Conservation (phyloP, 2,329 filamentous ascomycete species). For the Zymoseptoria passerinii region DNA sequence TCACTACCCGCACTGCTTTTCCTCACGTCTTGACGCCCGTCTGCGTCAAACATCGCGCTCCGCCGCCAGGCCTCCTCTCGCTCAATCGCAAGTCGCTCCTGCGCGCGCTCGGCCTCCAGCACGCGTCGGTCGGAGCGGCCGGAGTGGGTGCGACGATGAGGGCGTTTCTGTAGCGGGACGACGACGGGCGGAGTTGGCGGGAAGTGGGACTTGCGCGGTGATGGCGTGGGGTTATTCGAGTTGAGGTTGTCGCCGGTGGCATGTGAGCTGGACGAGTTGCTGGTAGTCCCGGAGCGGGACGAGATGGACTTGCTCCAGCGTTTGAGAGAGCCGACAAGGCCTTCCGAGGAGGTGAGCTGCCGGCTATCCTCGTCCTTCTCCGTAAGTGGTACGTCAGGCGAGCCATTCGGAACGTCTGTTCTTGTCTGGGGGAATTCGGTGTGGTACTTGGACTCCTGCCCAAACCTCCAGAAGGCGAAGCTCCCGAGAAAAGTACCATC, state of each 20-base stretch:
- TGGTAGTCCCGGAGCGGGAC: neutral
- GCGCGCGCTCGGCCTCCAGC: constrained; percentile 30
- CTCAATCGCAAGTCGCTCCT: constrained; percentile 33
- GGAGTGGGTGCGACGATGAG: constrained; percentile 23
- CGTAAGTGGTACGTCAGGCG: neutral
- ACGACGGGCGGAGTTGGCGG: neutral
- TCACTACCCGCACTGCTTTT: constrained; percentile 11
- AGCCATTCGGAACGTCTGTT: neutral
- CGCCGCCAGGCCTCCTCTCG: constrained; percentile 21
- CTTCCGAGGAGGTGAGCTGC: neutral
- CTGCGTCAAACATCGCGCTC: neutral
- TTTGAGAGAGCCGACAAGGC: neutral
- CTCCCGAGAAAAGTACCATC: constrained; percentile 36
- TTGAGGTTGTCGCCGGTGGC: neutral
- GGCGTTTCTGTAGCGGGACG: neutral
- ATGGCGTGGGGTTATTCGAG: neutral
- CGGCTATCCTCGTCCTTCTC: neutral
- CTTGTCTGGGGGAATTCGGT: neutral
- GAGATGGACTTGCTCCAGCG: neutral
- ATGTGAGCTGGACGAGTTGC: neutral
- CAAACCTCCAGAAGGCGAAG: constrained; percentile 28
- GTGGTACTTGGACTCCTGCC: neutral
- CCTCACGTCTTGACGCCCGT: constrained; percentile 9
- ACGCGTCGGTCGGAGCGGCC: constrained; percentile 27
- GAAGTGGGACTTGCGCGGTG: neutral